Evolutionary conservation across 2,329 filamentous ascomycete genomes (phyloP).

Genomic region (Phaeosphaeria sp.): DNA sequence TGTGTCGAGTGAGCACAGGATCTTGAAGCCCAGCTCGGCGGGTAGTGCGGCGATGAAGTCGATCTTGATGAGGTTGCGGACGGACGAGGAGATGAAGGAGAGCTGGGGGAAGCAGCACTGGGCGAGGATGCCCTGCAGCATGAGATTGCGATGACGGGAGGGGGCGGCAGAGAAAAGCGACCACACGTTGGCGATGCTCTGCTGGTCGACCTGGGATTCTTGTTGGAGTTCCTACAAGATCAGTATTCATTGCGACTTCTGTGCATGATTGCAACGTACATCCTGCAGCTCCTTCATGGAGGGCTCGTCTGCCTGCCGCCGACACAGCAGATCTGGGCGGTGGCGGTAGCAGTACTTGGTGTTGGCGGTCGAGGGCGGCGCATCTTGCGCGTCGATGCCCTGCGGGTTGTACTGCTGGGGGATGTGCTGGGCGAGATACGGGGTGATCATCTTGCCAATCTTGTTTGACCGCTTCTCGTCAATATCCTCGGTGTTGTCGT

Average conservation of each 20-base stretch:
- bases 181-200: constrained; percentile 97
- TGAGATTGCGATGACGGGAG: constrained; percentile 90
- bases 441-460: constrained; percentile 79
- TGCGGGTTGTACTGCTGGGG: constrained; percentile 86
- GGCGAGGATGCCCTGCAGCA: constrained; percentile 94
- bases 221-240: constrained; percentile 75
- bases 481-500: constrained; percentile 27
- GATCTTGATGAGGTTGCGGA: constrained; percentile 95
- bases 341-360: constrained; percentile 97
- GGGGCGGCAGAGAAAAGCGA: constrained; percentile 96
- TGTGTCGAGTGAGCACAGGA: constrained; percentile 91
- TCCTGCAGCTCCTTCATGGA: constrained; percentile 95
- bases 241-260: no score
- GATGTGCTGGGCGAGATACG: constrained; percentile 90
- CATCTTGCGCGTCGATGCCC: constrained; percentile 56
- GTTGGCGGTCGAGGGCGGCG: constrained; percentile 61
- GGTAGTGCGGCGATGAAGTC: constrained; percentile 92
- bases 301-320: constrained; percentile 88
- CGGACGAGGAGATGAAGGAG: constrained; percentile 87
- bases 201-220: constrained; percentile 83
- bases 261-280: constrained; percentile 65
- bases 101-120: constrained; percentile 98
- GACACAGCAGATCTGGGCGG: constrained; percentile 90
- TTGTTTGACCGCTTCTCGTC: constrained; percentile 60
- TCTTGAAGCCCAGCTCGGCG: constrained; percentile 89